Base-by-base conservation (phyloP, 192 early-diverging fungal genomes). In the Gamsiella multidivaricata region DNA sequence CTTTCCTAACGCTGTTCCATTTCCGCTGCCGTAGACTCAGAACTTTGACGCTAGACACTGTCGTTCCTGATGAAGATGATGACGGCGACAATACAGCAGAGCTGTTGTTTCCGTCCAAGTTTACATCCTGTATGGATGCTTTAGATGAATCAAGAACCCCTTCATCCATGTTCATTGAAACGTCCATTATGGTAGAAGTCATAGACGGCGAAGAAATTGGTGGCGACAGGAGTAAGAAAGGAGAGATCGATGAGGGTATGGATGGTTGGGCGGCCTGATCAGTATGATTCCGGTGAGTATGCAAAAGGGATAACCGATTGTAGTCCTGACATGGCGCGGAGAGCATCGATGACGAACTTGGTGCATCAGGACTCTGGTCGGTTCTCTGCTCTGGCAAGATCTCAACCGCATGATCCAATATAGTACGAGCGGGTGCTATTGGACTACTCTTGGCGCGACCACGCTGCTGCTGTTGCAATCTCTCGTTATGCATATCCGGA, bases 1-100 rank as follows among this genome's bases (percentile, higher is more conserved):
- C 60, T 20, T 69, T 78, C 3, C 37, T 49, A 9, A 52, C 54
- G 36, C 74, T 78, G 41, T 78, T 78, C 74, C 74, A 78, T 39
- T 69, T 78, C 12, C 74, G 51, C 37, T 78, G 74, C 45, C 74
- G 31, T 41, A 78, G 22, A 22, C 56, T 78, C 29, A 78, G 23
- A 2, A 56, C 52, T n/a, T 62, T 78, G 28, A 39, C 54, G 18
- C 45, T 11, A 2, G 60, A 8, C 26, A 32, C 4, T 6, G 37
- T 23, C 6, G 5, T 9, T 41, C 20, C 33, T 36, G 59, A 5
- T 26, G 59, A 29, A 2, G 57, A 45, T 29, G 41, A 42, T 8
- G 54, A 25, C 22, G 54, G 25, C 12, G 41, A 26, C 8, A 22
- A 34, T 37, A 23, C 10, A 26, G 20, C 17, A 34, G n/a, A 15